Evolutionary conservation across 768 basidiomycete species (phyloP).

Genomic region (Calocera viscosa): DNA sequence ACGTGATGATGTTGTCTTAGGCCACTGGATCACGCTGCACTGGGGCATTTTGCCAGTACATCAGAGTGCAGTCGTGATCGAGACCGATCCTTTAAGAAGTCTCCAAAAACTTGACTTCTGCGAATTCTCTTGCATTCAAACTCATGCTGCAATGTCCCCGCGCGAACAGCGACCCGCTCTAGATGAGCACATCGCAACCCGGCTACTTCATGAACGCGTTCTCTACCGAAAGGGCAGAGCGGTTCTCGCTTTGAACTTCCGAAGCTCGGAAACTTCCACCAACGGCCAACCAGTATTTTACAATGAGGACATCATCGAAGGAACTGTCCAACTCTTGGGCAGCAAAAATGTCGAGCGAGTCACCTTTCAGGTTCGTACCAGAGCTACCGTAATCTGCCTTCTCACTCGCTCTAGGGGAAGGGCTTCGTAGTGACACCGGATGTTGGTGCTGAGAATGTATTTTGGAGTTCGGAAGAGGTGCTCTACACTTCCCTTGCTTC

Average conservation of each 20-base stretch:
- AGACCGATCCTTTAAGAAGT: not conserved
- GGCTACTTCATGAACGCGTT: not conserved
- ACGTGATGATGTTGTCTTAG: not conserved
- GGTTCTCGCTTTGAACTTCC: not conserved
- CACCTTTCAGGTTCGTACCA: not conserved
- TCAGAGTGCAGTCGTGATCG: not conserved
- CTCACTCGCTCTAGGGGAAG: not conserved
- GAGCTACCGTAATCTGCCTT: not conserved
- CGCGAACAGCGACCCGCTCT: not conserved
- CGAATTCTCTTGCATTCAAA: not conserved
- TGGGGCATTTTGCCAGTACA: not conserved
- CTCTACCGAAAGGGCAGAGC: not conserved
- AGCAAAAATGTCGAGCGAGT: not conserved
- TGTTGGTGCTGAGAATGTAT: not conserved
- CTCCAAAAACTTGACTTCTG: not conserved
- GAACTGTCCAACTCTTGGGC: not conserved
- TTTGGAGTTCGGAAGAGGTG: constrained; percentile 1
- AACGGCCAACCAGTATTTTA: not conserved
- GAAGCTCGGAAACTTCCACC: not conserved
- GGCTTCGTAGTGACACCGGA: not conserved
- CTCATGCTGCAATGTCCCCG: not conserved
- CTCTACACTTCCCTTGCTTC: not conserved
- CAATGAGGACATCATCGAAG: not conserved
- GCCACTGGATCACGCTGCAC: not conserved
- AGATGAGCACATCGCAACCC: not conserved